Evolutionary conservation across 306 rosid species (phyloP).

Genomic region (Medicago lupulina): DNA sequence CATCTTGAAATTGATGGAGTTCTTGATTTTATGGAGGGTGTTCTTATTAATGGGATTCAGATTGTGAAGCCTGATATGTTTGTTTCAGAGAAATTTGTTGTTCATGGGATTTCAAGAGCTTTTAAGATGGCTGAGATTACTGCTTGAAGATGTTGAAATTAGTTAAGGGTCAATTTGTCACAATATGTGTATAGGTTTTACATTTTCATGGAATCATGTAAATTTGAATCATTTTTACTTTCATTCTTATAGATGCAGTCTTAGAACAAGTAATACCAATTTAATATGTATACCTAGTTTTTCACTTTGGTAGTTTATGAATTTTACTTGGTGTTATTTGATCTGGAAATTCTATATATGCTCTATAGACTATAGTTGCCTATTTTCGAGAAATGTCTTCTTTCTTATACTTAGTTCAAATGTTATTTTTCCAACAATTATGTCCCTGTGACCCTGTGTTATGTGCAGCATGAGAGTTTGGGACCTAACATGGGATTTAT

Average conservation of each 20-base stretch:
- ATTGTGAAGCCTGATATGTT: conserved; percentile 65
- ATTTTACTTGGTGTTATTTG: not conserved
- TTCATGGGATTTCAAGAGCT: conserved; percentile 81
- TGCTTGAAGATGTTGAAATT: not conserved
- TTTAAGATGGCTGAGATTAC: conserved; percentile 44
- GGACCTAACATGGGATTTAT: no score
- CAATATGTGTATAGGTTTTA: not conserved
- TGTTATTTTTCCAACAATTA: no score
- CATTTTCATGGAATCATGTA: not conserved
- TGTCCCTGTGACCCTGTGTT: no score
- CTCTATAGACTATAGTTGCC: no score
- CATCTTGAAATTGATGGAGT: conserved; percentile 57
- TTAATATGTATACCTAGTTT: not conserved
- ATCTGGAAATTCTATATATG: no score
- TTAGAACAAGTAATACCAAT: not conserved
- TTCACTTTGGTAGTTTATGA: not conserved
- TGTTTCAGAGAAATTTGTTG: conserved; percentile 55
- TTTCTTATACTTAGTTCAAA: no score
- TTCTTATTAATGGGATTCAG: conserved; percentile 60
- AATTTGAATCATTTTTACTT: not conserved
- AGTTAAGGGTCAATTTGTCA: not conserved
- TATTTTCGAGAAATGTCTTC: no score
- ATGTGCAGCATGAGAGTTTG: no score
- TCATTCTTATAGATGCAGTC: not conserved
- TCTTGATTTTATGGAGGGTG: conserved; percentile 39